A percentile compares a stretch with the other conserved stretches of the same genome.
phyloP scores from a whole-genome alignment of 768 basidiomycete species.

The Obba rivulosa region DNA sequence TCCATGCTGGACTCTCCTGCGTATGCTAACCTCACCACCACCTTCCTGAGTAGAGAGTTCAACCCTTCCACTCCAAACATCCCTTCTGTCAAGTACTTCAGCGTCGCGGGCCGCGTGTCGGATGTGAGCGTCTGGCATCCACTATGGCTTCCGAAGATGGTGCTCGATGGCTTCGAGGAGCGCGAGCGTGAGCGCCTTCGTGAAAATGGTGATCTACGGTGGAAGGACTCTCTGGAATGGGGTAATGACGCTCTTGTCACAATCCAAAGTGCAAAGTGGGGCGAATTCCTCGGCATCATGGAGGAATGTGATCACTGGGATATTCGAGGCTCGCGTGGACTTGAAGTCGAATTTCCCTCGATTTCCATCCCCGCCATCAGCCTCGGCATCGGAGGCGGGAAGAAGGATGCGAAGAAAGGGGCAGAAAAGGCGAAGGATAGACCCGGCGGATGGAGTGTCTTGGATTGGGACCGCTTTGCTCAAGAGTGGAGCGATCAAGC shows the following conservation, averaged over 20 bases:
- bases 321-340: constrained; percentile 80
- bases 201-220: constrained; percentile 32
- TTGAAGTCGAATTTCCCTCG: constrained; percentile 59
- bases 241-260: constrained; percentile 93
- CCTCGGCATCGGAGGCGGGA: constrained; percentile 32
- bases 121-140: constrained; percentile 82
- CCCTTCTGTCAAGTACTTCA: constrained; percentile 85
- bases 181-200: constrained; percentile 43
- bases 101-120: constrained; percentile 74
- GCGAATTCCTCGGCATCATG: constrained; percentile 87
- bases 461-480: constrained; percentile 45
- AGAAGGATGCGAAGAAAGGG: constrained; percentile 16
- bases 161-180: constrained; percentile 81
- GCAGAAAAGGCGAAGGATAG: constrained; percentile 27
- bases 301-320: constrained; percentile 97
- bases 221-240: constrained; percentile 52
- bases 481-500: constrained; percentile 57
- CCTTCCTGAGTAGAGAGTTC: constrained; percentile 74
- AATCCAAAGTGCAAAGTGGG: constrained; percentile 92
- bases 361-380: constrained; percentile 27
- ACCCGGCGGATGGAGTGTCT: constrained; percentile 41
- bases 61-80: constrained; percentile 79
- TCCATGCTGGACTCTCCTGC: constrained; percentile 93
- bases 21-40: constrained; percentile 87
- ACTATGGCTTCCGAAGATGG: constrained; percentile 93